Base-by-base conservation (phyloP, 306 rosid species). In the Boehmeria nivea region DNA sequence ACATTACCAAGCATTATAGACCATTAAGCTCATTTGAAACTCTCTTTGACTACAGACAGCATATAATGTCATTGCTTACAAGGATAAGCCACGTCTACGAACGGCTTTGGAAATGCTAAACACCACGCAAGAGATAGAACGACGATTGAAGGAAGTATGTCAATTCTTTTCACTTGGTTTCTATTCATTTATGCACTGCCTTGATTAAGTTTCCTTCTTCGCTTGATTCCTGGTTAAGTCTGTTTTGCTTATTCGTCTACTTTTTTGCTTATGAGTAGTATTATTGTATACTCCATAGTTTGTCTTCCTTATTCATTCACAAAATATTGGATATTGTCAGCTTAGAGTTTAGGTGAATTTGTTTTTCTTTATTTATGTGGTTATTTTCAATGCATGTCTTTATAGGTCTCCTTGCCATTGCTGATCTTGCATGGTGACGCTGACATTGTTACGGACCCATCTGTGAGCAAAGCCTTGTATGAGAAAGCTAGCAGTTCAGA, bases 401-500 rank as follows among this genome's bases (percentile, higher is more conserved):
- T 51, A 18, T 76, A 86, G 97, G 84, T 93, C 50, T 80, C 87
- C 68, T 66, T 93, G 64, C 96, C 99, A 27, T 57, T 87, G 37
- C 59, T 93, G 24, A 81, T 93, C 69, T 84, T 93, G 66, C 99
- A 93, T 59, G 99, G 99, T 24, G 84, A 85, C 60, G 87, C 81
- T 51, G 99, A 87, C 65, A 81, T 11, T 5, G 95, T 93, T 69
- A 93, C 99, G 0, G 99, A 93, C 59, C 89, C 94, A 16, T 83
- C 94, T 24, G 96, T 87, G 65, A 91, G 99, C 85, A 83, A 81
- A 73, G 78, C 76, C 31, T 75, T 91, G 74, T 65, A 81, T 23
- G 81, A 85, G 77, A 87, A 82, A 71, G 87, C 99, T 8, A 78
- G 81, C 43, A 71, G 87, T 70, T 62, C 85, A 10, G 83, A 91